phyloP scores from a whole-genome alignment of 2,329 filamentous ascomycete genomes.

The Pseudocercospora vitis region DNA sequence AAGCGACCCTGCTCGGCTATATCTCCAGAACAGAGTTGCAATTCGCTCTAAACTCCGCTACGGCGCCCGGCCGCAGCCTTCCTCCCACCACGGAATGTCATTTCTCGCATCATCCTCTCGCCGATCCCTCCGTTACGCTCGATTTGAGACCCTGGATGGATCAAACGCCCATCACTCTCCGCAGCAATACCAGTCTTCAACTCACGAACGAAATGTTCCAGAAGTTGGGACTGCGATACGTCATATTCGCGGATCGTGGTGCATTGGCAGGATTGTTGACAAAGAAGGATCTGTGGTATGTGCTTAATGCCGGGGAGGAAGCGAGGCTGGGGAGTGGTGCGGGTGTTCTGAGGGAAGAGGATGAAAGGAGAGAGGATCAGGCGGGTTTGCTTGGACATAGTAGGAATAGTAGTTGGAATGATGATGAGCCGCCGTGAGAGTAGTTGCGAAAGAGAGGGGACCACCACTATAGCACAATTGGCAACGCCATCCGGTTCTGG shows the following conservation, averaged over 20 bases:
- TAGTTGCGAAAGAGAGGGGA: no score
- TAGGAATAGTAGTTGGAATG: constrained; percentile 6
- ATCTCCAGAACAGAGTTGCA: constrained; percentile 88
- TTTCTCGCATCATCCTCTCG: constrained; percentile 80
- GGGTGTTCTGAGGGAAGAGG: constrained; percentile 40
- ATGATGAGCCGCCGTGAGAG: constrained; percentile 8
- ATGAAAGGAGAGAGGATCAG: constrained; percentile 41
- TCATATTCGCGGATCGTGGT: constrained; percentile 82
- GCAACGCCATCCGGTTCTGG: no score
- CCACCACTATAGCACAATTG: no score
- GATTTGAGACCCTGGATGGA: constrained; percentile 98
- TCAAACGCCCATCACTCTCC: constrained; percentile 90
- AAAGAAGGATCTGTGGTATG: constrained; percentile 96
- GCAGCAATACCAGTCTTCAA: constrained; percentile 71
- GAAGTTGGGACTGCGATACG: constrained; percentile 85
- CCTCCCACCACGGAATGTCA: constrained; percentile 73
- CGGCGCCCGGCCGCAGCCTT: constrained; percentile 57
- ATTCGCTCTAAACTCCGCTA: constrained; percentile 71
- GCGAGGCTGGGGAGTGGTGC: constrained; percentile 33
- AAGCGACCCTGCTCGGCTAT: constrained; percentile 82
- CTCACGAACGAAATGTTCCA: constrained; percentile 93
- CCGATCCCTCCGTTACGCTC: constrained; percentile 73
- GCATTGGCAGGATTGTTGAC: constrained; percentile 81
- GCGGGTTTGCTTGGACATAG: constrained; percentile 39
- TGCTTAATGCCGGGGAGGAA: constrained; percentile 70